phyloP scores from a whole-genome alignment of 2,329 filamentous ascomycete species.

The Lizonia empirigonia region DNA sequence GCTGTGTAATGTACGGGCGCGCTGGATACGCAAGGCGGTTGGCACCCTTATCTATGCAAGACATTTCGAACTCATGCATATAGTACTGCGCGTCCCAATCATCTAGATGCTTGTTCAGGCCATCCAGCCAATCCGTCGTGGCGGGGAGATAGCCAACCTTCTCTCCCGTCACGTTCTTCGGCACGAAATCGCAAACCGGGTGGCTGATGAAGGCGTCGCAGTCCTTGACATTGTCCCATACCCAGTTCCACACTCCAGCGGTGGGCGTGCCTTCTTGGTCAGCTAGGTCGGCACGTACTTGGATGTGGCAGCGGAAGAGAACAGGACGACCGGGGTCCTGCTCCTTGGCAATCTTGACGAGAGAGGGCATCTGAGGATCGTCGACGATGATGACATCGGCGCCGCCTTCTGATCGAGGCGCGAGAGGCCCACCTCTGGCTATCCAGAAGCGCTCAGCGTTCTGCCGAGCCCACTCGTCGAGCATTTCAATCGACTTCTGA shows the following conservation, averaged over 20 bases:
- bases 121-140: slow-evolving; percentile 83
- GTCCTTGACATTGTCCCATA: slow-evolving; percentile 73
- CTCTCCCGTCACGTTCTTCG: slow-evolving; percentile 66
- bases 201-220: slow-evolving; percentile 84
- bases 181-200: slow-evolving; percentile 77
- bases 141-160: slow-evolving; percentile 78
- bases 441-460: slow-evolving; percentile 80
- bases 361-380: slow-evolving; percentile 81
- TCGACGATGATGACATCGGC: slow-evolving; percentile 80
- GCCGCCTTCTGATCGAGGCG: slow-evolving; percentile 68
- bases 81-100: slow-evolving; percentile 76
- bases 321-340: slow-evolving; percentile 74
- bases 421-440: slow-evolving; percentile 68
- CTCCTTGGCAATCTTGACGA: slow-evolving; percentile 76
- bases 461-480: slow-evolving; percentile 73
- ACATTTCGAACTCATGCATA: slow-evolving; percentile 71
- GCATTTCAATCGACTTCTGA: slow-evolving; percentile 63
- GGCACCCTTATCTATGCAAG: slow-evolving; percentile 65
- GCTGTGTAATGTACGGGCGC: slow-evolving; percentile 77
- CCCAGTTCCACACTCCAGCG: slow-evolving; percentile 73
- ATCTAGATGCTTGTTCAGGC: slow-evolving; percentile 75
- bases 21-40: slow-evolving; percentile 63
- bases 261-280: slow-evolving; percentile 68
- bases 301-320: slow-evolving; percentile 82
- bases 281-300: slow-evolving; percentile 76